Conservation (phyloP, 441 rosid genomes). For the Bruguiera hainesii region DNA sequence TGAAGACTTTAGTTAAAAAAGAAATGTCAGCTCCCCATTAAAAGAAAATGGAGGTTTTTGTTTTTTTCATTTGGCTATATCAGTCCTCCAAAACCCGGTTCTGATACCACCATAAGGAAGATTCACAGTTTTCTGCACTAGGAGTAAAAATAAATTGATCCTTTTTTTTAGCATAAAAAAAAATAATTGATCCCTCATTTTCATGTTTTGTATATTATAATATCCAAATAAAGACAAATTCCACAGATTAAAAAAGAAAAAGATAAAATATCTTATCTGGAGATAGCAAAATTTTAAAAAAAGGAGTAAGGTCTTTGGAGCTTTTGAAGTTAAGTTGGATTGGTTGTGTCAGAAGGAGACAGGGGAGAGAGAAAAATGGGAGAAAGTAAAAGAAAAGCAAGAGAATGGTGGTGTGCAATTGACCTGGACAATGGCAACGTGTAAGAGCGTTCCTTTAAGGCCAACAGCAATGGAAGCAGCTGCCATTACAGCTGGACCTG, state of each 20-base stretch:
- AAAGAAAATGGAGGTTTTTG: not conserved
- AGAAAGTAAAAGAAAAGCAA: not conserved
- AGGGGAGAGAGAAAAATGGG: not conserved
- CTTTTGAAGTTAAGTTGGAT: conserved; percentile 26
- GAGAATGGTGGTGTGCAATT: not conserved
- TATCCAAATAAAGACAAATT: conserved; percentile 4
- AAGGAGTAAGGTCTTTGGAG: conserved; percentile 15
- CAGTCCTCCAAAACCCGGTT: not conserved
- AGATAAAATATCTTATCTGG: conserved; percentile 21
- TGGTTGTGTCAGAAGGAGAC: conserved; percentile 31
- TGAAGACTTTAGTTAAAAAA: too few relatives aligned
- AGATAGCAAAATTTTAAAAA: not conserved
- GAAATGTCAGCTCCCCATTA: too few relatives aligned
- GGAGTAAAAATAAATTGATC: not conserved
- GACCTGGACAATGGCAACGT: conserved; percentile 91
- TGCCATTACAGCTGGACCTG: conserved; percentile 95
- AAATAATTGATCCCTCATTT: not conserved
- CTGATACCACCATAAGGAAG: not conserved
- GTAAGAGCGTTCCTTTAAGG: conserved; percentile 77
- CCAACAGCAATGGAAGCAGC: conserved; percentile 93
- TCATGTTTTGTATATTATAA: not conserved
- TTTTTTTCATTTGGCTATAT: conserved; percentile 7
- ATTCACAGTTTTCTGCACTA: conserved; percentile 22
- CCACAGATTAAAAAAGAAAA: conserved; percentile 7
- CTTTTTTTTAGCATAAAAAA: not conserved